Percentiles rank a stretch among this genome's conserved stretches.
Conservation (phyloP, 108 stramenopile species). For the Fragilariopsis cylindrus region DNA sequence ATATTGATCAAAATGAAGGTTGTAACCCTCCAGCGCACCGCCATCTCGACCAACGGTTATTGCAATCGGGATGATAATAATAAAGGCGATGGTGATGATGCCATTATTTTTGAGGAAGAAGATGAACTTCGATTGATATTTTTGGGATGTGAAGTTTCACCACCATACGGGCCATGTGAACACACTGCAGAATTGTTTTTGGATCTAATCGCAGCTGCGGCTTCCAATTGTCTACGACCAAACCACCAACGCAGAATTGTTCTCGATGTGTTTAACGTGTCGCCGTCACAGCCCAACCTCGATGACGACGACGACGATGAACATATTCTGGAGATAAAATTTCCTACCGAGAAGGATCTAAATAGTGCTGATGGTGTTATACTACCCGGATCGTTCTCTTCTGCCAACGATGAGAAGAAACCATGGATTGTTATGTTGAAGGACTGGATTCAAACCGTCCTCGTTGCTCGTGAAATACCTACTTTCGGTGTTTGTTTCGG, state of each 20-base stretch:
- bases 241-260: slow-evolving; percentile 20
- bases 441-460: slow-evolving; percentile 52
- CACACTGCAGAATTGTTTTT: slow-evolving; percentile 73
- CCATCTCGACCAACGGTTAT: neutral
- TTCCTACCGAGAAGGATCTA: slow-evolving; percentile 52
- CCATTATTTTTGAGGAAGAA: too few species aligned
- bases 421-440: slow-evolving; percentile 63
- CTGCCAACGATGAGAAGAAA: slow-evolving; percentile 60
- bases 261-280: slow-evolving; percentile 55
- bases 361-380: slow-evolving; percentile 54
- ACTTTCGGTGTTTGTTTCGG: slow-evolving; percentile 85
- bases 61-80: neutral
- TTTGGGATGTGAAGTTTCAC: slow-evolving; percentile 70
- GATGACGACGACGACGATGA: neutral
- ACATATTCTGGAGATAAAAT: slow-evolving; percentile 20
- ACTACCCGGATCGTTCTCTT: slow-evolving; percentile 73
- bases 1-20: neutral
- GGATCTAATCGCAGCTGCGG: slow-evolving; percentile 45
- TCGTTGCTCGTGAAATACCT: slow-evolving; percentile 46
- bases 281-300: neutral
- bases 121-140: slow-evolving; percentile 22
- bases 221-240: neutral
- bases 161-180: slow-evolving; percentile 70
- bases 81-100: too few species aligned
- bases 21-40: neutral